Evolutionary conservation across 176 grass and related monocot species (phyloP), one percentile per base, ranked within the genome.

Genomic region (Dendrocalamus sinicus): DNA sequence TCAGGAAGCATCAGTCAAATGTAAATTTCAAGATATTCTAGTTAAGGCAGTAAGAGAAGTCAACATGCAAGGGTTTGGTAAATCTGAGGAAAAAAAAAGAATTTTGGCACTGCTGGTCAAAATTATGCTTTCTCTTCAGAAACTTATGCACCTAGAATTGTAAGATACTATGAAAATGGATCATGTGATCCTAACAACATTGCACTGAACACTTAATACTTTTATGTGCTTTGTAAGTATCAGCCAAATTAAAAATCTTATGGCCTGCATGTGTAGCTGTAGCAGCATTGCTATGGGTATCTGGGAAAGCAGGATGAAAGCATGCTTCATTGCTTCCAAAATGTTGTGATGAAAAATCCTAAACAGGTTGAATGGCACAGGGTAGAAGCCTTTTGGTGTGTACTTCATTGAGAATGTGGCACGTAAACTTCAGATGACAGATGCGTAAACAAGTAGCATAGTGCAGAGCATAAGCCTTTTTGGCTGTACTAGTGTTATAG

Each of bases 21-120:
- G 32, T 14, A 72, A 28, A 82, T 71, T 72, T 70, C 15, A 83
- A 73, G 81, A 73, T 48, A 83, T 62, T 48, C 69, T n/a, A 54
- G 22, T 12, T 41, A 5, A 22, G 20, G 17, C n/a, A 15, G n/a
- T 61, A 40, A 74, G 23, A 6, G 9, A 76, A 83, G 15, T 48
- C 52, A 73, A 35, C 39, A 62, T 23, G 55, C 16, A 79, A n/a
- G 55, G 35, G 7, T 30, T 70, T 59, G 5, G 17, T 71, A 45
- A 58, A 59, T 44, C n/a, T 70, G 37, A 5, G 4, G 37, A 30
- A 58, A 82, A 17, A 17, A 12, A 24, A 4, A 20, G 12, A 28
- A 28, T 45, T 26, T 30, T 43, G 2, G 22, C 22, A 55, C 22
- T 37, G 23, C 37, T 61, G 37, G 16, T 16, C 8, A 73, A 35